These are phyloP conservation scores for Microdochium bolleyi DNA, from an alignment of 2,329 filamentous ascomycete species.

Conservation along the genomic window DNA sequence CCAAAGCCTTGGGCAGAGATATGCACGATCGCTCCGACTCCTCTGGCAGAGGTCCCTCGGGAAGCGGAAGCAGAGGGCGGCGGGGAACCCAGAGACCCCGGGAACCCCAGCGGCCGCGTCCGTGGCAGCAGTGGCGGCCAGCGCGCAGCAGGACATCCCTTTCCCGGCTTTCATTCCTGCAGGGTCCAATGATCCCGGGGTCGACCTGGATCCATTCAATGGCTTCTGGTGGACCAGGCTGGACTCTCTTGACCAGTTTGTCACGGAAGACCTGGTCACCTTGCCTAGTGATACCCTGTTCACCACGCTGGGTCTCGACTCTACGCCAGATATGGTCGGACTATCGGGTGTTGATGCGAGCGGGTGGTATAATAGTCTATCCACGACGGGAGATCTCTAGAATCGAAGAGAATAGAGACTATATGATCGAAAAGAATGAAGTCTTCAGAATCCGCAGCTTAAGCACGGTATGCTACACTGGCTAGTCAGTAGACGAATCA, in stretches of 20 bases:
- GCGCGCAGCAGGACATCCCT: constrained; percentile 20
- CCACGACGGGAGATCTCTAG: neutral
- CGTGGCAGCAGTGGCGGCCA: constrained; percentile 13
- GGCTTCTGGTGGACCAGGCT: constrained; percentile 56
- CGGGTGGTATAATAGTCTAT: neutral
- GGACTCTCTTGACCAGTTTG: constrained; percentile 49
- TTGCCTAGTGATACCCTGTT: neutral
- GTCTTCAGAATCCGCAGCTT: neutral
- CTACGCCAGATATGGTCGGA: neutral
- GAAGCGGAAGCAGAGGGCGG: neutral
- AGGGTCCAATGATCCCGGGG: constrained; percentile 13
- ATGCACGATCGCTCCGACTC: neutral
- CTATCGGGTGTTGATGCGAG: neutral
- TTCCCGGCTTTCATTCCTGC: constrained; percentile 18
- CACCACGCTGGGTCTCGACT: neutral
- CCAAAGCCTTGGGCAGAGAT: neutral
- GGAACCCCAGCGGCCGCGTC: constrained; percentile 30
- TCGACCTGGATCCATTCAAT: constrained; percentile 36
- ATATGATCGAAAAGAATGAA: neutral
- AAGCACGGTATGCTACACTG: neutral
- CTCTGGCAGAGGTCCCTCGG: neutral
- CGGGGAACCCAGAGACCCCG: neutral
- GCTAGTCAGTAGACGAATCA: neutral
- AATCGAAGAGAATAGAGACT: neutral
- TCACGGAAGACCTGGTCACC: constrained; percentile 6